Base-by-base conservation (phyloP, 768 basidiomycete genomes). In the Butyriboletus loyo region DNA sequence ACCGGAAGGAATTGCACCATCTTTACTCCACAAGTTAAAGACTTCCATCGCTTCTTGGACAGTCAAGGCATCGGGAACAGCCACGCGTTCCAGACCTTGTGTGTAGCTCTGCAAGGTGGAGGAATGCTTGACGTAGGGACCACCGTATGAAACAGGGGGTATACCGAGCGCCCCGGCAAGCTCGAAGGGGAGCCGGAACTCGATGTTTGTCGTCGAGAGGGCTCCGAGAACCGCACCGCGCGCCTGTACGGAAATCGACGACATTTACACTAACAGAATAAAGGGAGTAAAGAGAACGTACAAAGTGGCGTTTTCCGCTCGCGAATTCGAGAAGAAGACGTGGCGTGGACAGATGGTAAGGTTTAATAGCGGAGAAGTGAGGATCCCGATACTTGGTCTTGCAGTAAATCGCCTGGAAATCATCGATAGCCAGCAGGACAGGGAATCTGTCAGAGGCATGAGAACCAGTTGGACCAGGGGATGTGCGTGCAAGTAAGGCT, bases 371-470 rank as follows among this genome's bases (percentile, higher is more conserved):
- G 7, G 75, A 73, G 69, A 84, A 91, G 38, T 85, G 82, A 13
- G 88, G 87, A 51, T 90, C 85, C 24, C 83, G 81, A 71, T 95
- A 95, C 25, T 72, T 63, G 0, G 87, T 82, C 39, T 70, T 73
- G 63, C 80, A 75, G 62, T 89, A 92, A 24, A 97, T 68, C 0
- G 90, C 78, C 66, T 96, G 94, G 66, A 91, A 83, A 60, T 96
- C 93, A 58, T 97, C 94, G 1, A 95, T 75, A 0, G 92, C 93
- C 28, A 95, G 72, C 7, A 97, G 66, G 2, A 96, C 87, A 0
- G 92, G 92, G 61, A 77, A 73, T 39, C 91, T 93, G 53, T 10
- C 48, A 21, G 45, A 45, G 24, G 17, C 47, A 49, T 46, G 41
- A 35, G 21, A 36, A 44, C 21, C 15, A 24, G 32, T 31, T 17